Evolutionary conservation across 2,329 filamentous ascomycete species (phyloP).

Genomic region (Biscogniauxia marginata): DNA sequence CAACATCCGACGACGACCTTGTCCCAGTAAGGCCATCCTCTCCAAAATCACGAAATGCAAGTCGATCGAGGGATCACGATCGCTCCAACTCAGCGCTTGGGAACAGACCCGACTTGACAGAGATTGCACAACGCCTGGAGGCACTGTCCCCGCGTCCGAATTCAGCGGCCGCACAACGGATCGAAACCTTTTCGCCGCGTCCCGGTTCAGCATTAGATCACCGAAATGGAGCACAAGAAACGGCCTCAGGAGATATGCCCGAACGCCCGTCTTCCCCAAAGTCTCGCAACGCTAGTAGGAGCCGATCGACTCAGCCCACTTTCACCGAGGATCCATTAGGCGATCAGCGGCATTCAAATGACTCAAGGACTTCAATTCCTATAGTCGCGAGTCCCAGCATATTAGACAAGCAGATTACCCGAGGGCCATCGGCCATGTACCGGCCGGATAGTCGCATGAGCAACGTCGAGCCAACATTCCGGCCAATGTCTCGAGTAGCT

Average conservation of each 20-base stretch:
- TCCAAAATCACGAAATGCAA: background rate
- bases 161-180: slow-evolving; percentile 16
- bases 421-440: background rate
- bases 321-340: slow-evolving; percentile 16
- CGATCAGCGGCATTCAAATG: background rate
- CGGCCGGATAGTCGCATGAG: slow-evolving; percentile 7
- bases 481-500: slow-evolving; percentile 1
- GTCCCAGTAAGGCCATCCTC: too few relatives aligned
- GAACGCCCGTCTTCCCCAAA: slow-evolving; percentile 11
- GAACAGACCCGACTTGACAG: background rate
- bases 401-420: background rate
- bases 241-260: background rate
- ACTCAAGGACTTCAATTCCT: slow-evolving; percentile 1
- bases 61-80: background rate
- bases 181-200: background rate
- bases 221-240: too few relatives aligned
- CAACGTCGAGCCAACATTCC: slow-evolving; percentile 5
- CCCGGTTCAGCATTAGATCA: too few relatives aligned
- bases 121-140: slow-evolving; percentile 25
- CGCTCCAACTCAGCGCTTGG: background rate
- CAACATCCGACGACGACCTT: too few relatives aligned
- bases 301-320: slow-evolving; percentile 2
- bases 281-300: slow-evolving; percentile 18
- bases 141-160: slow-evolving; percentile 25
- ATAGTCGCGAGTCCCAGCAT: background rate